These are phyloP conservation scores for Brassica cretica DNA, from an alignment of 345 rosid genomes.

Conservation along the genomic window DNA sequence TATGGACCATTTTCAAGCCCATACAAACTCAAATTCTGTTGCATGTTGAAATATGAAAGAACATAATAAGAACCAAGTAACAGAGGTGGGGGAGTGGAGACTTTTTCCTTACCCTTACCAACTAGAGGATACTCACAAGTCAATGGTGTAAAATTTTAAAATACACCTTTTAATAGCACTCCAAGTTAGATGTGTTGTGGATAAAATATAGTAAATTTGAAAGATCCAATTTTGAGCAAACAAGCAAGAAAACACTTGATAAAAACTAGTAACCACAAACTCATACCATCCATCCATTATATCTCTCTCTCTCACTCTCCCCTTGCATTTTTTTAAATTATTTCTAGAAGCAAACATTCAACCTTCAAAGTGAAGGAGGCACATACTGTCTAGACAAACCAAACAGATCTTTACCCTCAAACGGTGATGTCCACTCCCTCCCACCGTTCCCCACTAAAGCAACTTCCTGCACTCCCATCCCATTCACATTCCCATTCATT, in stretches of 20 bases:
- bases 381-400: conserved; percentile 79
- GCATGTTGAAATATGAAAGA: neutral
- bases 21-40: neutral
- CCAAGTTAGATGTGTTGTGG: neutral
- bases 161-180: neutral
- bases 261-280: conserved; percentile 39
- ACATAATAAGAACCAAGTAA: neutral
- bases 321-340: neutral
- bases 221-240: conserved; percentile 32
- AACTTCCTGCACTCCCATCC: conserved; percentile 48
- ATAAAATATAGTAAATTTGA: conserved; percentile 24
- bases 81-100: neutral
- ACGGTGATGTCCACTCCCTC: conserved; percentile 89
- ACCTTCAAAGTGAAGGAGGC: conserved; percentile 36
- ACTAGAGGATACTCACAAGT: neutral
- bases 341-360: conserved; percentile 24
- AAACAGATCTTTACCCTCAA: conserved; percentile 87
- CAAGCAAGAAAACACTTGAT: conserved; percentile 34
- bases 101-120: neutral
- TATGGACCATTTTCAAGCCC: neutral
- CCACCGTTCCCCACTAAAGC: conserved; percentile 50
- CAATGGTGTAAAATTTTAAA: neutral
- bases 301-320: conserved; percentile 4
- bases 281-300: conserved; percentile 29
- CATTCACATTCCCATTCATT: conserved; percentile 43